Percentiles rank a stretch among this genome's conserved stretches.
Conservation (phyloP, 2,329 filamentous ascomycete species). For the Pseudogymnoascus sp. region DNA sequence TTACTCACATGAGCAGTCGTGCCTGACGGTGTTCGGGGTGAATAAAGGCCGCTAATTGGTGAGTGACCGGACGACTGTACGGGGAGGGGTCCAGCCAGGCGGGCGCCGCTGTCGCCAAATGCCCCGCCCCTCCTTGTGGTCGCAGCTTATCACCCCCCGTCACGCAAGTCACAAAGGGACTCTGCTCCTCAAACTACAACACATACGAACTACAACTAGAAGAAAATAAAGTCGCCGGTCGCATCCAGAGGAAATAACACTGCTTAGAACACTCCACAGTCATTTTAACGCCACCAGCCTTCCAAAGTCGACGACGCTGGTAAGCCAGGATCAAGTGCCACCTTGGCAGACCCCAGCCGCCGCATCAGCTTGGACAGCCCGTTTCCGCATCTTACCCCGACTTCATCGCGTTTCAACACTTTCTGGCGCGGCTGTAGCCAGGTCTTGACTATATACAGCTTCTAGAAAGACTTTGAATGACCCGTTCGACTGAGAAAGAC, state of each 20-base stretch:
- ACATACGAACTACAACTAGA: background rate
- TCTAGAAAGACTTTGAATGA: conserved; percentile 27
- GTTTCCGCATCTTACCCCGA: background rate
- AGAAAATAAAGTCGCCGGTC: conserved; percentile 6
- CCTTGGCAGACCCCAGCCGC: conserved; percentile 5
- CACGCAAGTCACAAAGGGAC: conserved; percentile 1
- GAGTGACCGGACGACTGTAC: background rate
- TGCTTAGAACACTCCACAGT: background rate
- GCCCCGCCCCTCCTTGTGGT: conserved; percentile 2
- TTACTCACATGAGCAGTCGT: conserved; percentile 7
- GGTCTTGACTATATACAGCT: background rate
- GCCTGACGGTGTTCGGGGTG: background rate
- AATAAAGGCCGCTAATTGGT: conserved; percentile 5
- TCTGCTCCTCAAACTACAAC: background rate
- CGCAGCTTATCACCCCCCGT: background rate
- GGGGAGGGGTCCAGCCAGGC: conserved; percentile 5
- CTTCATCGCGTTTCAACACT: conserved; percentile 1
- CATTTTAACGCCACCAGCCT: background rate
- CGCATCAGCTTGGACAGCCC: background rate
- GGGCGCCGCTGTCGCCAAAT: conserved; percentile 4
- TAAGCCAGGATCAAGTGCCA: conserved; percentile 5
- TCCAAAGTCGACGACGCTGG: background rate
- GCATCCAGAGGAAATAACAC: background rate
- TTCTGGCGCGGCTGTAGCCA: background rate
- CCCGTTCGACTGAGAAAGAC: conserved; percentile 29